Percentiles rank a stretch among this genome's conserved stretches.
These are phyloP conservation scores for Acer saccharum DNA, from an alignment of 345 rosid genomes.

Conservation along the genomic window DNA sequence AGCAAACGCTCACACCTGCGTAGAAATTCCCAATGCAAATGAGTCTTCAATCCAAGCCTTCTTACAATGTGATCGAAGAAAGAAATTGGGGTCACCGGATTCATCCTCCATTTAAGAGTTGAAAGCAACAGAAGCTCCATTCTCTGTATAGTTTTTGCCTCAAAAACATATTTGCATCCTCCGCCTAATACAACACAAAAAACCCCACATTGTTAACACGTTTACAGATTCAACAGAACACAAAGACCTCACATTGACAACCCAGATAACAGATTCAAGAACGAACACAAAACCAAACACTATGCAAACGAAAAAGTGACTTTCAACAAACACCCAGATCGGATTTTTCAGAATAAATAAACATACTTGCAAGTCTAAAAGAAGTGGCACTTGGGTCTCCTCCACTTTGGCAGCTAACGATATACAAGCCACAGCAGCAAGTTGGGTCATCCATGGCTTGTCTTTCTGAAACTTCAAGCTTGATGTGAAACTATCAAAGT, in stretches of 20 bases:
- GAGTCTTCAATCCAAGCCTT: constrained; percentile 60
- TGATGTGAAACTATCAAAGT: constrained; percentile 80
- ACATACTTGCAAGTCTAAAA: constrained; percentile 80
- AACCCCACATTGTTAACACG: constrained; percentile 11
- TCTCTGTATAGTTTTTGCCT: constrained; percentile 81
- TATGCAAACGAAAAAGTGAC: constrained; percentile 22
- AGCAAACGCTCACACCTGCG: constrained; percentile 70
- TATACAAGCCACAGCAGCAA: constrained; percentile 83
- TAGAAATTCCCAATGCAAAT: constrained; percentile 61
- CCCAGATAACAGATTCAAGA: neutral
- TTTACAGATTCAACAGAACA: neutral
- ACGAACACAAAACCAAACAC: neutral
- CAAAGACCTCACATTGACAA: neutral
- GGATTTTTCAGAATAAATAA: neutral
- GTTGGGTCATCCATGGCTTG: constrained; percentile 95
- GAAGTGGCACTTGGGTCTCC: constrained; percentile 81
- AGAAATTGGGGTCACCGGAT: constrained; percentile 82
- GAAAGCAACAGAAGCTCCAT: constrained; percentile 92
- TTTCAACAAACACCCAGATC: constrained; percentile 38
- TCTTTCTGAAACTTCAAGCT: constrained; percentile 55
- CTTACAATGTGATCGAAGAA: constrained; percentile 74
- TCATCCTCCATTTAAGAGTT: constrained; percentile 86
- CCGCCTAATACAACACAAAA: constrained; percentile 57
- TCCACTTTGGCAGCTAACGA: constrained; percentile 94
- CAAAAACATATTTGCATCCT: constrained; percentile 70